These are phyloP conservation scores for Cladobotryum protrusum DNA, from an alignment of 2,329 filamentous ascomycete species.

Conservation along the genomic window DNA sequence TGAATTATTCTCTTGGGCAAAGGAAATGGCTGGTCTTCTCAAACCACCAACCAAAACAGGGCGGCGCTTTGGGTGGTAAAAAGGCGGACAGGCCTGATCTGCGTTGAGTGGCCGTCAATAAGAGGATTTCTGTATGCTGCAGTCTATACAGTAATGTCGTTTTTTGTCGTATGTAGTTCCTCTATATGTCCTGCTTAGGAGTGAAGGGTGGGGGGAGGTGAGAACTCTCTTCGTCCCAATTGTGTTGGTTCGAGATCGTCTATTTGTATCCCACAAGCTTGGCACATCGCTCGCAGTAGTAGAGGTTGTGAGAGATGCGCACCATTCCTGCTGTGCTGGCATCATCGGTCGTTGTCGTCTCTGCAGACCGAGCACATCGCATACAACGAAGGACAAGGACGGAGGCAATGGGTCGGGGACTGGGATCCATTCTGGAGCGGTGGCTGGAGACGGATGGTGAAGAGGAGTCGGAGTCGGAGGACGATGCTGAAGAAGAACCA, in stretches of 20 bases:
- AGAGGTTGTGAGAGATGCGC: conserved; percentile 57
- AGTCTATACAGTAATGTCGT: no score
- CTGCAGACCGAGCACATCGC: conserved; percentile 53
- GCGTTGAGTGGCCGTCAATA: no score
- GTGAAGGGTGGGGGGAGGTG: neutral
- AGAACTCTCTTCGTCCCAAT: neutral
- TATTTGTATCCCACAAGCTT: conserved; percentile 59
- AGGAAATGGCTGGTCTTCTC: neutral
- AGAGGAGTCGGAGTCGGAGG: conserved; percentile 38
- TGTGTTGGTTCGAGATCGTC: conserved; percentile 17
- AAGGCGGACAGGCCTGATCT: no score
- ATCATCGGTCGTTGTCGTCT: conserved; percentile 57
- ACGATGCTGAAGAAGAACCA: conserved; percentile 22
- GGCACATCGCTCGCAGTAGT: conserved; percentile 60
- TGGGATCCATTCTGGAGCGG: conserved; percentile 45
- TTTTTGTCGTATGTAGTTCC: neutral
- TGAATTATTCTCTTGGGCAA: neutral
- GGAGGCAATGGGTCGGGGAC: conserved; percentile 39
- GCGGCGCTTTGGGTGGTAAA: no score
- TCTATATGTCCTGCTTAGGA: neutral
- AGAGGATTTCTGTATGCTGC: no score
- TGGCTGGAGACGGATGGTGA: conserved; percentile 21
- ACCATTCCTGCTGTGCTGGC: conserved; percentile 55
- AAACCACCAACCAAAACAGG: no score
- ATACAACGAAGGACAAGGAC: conserved; percentile 58